Conservation (phyloP, 1,284 basidiomycete species). For the Cryptococcus floricola region DNA sequence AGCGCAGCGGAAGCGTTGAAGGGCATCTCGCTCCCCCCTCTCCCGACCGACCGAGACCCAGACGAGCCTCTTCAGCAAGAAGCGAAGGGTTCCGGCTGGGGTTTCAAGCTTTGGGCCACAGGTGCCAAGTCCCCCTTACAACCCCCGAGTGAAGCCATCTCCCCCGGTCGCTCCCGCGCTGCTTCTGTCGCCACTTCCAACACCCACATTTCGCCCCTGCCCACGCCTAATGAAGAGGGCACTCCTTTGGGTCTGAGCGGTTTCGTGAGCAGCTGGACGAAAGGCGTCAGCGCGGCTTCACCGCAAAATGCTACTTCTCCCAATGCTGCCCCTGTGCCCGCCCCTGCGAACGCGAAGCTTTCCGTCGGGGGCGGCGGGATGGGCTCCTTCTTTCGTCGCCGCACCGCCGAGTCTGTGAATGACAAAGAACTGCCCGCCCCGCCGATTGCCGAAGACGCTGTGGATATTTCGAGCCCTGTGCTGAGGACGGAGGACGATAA, state of each 20-base stretch:
- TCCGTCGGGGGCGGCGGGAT: conserved; percentile 3
- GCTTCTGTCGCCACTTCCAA: conserved; percentile 4
- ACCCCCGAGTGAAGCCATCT: conserved; percentile 16
- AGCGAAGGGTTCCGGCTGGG: conserved; percentile 24
- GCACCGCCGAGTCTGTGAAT: neutral
- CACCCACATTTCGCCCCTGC: conserved; percentile 16
- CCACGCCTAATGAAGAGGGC: neutral
- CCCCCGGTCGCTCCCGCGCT: conserved; percentile 13
- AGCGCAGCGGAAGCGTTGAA: conserved; percentile 21
- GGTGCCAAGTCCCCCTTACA: neutral
- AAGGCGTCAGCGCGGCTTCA: conserved; percentile 22
- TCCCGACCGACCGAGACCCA: conserved; percentile 57
- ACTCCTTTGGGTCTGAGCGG: conserved; percentile 18
- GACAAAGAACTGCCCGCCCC: neutral
- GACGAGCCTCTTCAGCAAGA: conserved; percentile 32
- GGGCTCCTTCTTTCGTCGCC: conserved; percentile 22
- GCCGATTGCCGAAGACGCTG: neutral
- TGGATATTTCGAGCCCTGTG: conserved; percentile 8
- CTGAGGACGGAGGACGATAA: conserved; percentile 5
- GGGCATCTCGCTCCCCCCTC: conserved; percentile 56
- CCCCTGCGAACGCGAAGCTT: conserved; percentile 10
- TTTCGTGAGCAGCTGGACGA: conserved; percentile 39
- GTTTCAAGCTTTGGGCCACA: conserved; percentile 32
- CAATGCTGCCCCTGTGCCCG: neutral
- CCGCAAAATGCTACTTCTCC: conserved; percentile 4